phyloP scores from a whole-genome alignment of 2,329 filamentous ascomycete genomes.

The Alternaria conjuncta region DNA sequence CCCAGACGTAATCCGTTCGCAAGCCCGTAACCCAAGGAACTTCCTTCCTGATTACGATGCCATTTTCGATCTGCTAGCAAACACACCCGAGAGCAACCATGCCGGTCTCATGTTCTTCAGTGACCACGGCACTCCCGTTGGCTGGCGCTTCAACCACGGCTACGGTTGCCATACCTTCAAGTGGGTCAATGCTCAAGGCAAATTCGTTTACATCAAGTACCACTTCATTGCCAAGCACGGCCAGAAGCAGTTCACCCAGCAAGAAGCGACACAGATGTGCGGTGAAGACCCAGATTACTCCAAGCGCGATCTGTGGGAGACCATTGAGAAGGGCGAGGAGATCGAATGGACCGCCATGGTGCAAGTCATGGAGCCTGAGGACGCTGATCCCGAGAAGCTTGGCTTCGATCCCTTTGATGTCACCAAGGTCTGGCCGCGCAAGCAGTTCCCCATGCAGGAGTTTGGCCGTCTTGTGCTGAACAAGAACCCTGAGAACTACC shows the following conservation, averaged over 20 bases:
- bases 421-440: slow-evolving; percentile 61
- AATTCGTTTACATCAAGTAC: slow-evolving; percentile 61
- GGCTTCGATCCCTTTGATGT: slow-evolving; percentile 62
- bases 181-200: slow-evolving; percentile 56
- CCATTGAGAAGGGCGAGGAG: slow-evolving; percentile 52
- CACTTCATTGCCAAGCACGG: slow-evolving; percentile 57
- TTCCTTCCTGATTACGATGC: slow-evolving; percentile 59
- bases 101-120: slow-evolving; percentile 59
- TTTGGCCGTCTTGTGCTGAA: slow-evolving; percentile 60
- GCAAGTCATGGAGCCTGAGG: slow-evolving; percentile 55
- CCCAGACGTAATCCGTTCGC: slow-evolving; percentile 57
- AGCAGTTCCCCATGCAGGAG: slow-evolving; percentile 57
- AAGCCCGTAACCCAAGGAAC: slow-evolving; percentile 56
- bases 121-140: slow-evolving; percentile 58
- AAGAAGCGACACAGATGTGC: slow-evolving; percentile 54
- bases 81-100: slow-evolving; percentile 57
- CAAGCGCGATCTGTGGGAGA: slow-evolving; percentile 55
- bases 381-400: slow-evolving; percentile 57
- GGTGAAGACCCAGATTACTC: slow-evolving; percentile 60
- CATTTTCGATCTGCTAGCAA: slow-evolving; percentile 58
- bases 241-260: slow-evolving; percentile 56
- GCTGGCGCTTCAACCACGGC: slow-evolving; percentile 51
- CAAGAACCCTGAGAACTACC: slow-evolving; percentile 62
- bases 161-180: slow-evolving; percentile 58
- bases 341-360: slow-evolving; percentile 55